Evolutionary conservation across 495 filamentous ascomycete genomes (phyloP), one percentile per base, ranked within the genome.

Genomic region (Penicillium odoratum): DNA sequence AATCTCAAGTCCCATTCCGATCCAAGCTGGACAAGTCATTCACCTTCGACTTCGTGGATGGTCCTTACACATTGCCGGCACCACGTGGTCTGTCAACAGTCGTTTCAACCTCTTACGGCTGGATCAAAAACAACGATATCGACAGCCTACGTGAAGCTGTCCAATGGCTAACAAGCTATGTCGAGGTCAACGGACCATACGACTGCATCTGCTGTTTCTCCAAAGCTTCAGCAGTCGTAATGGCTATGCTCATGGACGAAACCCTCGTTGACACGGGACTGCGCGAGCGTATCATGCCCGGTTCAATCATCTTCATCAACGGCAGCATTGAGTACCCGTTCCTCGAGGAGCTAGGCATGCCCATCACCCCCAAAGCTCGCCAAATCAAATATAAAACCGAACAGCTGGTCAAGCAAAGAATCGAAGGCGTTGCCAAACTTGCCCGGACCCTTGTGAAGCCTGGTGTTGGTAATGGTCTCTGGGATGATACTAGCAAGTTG

Each of bases 121-220:
- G 43, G 43, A 25, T 46, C 16, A 46, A 46, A 11, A 46, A 21
- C 7, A 9, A 21, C 9, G 16, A 21, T 18, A 21, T 46, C 18
- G 43, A 46, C 18, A 26, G 43, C 7, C 16, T 46, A 6, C 43
- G 43, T 46, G 43, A 46, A 26, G 25, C 18, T 10, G 43, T 26
- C n/a, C 18, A 46, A 8, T 46, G 43, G 43, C 43, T 46, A 8
- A 26, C 18, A 13, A 0, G 8, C 1, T 46, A 46, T 11, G 26
- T 46, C 10, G 43, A 46, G 7, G 25, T 25, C 7, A 46, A 46
- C 43, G 43, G 43, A 21, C 43, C 43, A 6, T 46, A 46, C 10
- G 43, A 46, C 18, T 46, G 43, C 43, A 46, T 46, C 25, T 46
- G 43, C 43, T 25, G 18, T 25, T 46, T 46, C 18, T 46, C 43